These are phyloP conservation scores for Fusarium scirpi DNA, from an alignment of 2,329 filamentous ascomycete genomes.

Conservation along the genomic window DNA sequence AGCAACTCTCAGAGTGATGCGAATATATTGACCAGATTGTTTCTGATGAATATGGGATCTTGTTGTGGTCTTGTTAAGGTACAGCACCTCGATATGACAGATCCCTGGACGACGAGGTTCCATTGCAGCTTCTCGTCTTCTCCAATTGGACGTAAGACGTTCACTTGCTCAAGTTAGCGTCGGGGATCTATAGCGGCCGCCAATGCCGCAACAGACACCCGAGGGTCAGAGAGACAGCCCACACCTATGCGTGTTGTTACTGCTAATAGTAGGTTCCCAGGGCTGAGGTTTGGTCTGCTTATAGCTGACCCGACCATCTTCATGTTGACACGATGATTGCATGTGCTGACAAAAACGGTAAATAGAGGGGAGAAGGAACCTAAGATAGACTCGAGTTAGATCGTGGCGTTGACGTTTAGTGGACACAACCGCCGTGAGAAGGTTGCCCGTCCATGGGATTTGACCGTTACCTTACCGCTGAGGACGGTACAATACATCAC, in stretches of 20 bases:
- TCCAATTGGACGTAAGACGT: slow-evolving; percentile 1
- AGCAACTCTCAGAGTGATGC: background rate
- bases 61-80: background rate
- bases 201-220: slow-evolving; percentile 27
- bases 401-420: slow-evolving; percentile 28
- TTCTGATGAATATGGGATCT: background rate
- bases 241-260: slow-evolving; percentile 15
- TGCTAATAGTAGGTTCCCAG: slow-evolving; percentile 15
- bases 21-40: background rate
- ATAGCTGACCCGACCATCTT: slow-evolving; percentile 5
- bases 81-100: background rate
- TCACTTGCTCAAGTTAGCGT: slow-evolving; percentile 20
- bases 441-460: background rate
- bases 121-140: slow-evolving; percentile 21
- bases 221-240: slow-evolving; percentile 7
- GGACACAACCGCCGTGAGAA: slow-evolving; percentile 9
- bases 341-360: slow-evolving; percentile 9
- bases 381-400: slow-evolving; percentile 5
- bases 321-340: slow-evolving; percentile 3
- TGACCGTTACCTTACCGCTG: slow-evolving; percentile 32
- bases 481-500: slow-evolving; percentile 6
- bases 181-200: slow-evolving; percentile 33
- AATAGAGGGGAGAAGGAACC: background rate
- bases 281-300: slow-evolving; percentile 23
- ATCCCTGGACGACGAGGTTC: slow-evolving; percentile 25